A percentile compares a stretch with the other conserved stretches of the same genome.
Conservation (phyloP, 495 filamentous ascomycete genomes). For the Emericellopsis terricola region DNA sequence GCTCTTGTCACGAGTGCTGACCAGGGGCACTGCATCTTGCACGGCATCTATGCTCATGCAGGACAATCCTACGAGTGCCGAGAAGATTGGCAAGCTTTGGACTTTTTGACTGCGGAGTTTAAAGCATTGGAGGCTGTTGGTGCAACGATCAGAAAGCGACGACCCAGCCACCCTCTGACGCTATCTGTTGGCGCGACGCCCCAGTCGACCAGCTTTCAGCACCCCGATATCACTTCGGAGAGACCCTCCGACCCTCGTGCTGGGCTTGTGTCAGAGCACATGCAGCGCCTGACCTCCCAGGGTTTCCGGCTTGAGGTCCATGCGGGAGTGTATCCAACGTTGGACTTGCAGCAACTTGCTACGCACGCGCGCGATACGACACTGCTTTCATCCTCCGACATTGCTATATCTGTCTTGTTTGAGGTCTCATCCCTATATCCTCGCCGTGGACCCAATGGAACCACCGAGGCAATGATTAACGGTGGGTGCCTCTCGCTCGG, state of each 20-base stretch:
- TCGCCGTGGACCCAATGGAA: conserved; percentile 23
- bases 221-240: conserved; percentile 5
- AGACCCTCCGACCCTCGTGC: neutral
- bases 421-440: conserved; percentile 61
- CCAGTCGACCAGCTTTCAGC: conserved; percentile 42
- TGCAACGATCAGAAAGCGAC: conserved; percentile 12
- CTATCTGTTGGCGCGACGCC: conserved; percentile 72
- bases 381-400: conserved; percentile 26
- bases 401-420: conserved; percentile 52
- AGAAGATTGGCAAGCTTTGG: conserved; percentile 32
- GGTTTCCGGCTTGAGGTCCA: conserved; percentile 14
- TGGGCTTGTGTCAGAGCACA: neutral
- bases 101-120: conserved; percentile 42
- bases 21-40: conserved; percentile 23
- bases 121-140: conserved; percentile 33
- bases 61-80: conserved; percentile 51
- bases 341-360: conserved; percentile 71
- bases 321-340: conserved; percentile 31
- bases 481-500: conserved; percentile 58
- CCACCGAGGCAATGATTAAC: conserved; percentile 50
- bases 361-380: conserved; percentile 36
- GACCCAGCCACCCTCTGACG: conserved; percentile 21
- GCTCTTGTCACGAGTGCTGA: conserved; percentile 16
- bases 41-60: conserved; percentile 65
- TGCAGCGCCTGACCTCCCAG: conserved; percentile 4